Conservation (phyloP, 2,329 filamentous ascomycete genomes). For the Parastagonospora avenae region DNA sequence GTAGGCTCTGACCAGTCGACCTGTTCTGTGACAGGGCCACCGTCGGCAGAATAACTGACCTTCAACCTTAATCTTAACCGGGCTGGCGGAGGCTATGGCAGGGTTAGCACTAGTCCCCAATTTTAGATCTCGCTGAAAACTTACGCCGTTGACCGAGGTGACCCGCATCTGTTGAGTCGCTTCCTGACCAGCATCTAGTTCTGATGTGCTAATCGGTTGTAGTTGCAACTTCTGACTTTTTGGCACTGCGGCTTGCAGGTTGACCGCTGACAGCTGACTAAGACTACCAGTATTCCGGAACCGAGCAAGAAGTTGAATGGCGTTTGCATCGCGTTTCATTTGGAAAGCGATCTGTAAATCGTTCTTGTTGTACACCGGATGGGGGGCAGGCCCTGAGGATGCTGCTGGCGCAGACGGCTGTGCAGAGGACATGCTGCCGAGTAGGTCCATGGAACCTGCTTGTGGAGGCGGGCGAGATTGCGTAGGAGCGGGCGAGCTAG, state of each 20-base stretch:
- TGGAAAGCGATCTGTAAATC: conserved; percentile 80
- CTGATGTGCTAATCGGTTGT: conserved; percentile 82
- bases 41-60: conserved; percentile 76
- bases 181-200: conserved; percentile 77
- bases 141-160: conserved; percentile 83
- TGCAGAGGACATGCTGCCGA: conserved; percentile 55
- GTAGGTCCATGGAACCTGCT: conserved; percentile 47
- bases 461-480: conserved; percentile 48
- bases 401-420: conserved; percentile 49
- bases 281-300: conserved; percentile 79
- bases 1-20: conserved; percentile 92
- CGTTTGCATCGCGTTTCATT: conserved; percentile 79
- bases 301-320: conserved; percentile 79
- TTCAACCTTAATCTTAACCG: conserved; percentile 82
- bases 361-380: conserved; percentile 85
- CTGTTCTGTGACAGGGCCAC: conserved; percentile 80
- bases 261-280: conserved; percentile 71
- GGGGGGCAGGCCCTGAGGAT: conserved; percentile 53
- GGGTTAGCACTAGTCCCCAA: conserved; percentile 22
- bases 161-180: conserved; percentile 92
- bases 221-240: conserved; percentile 95
- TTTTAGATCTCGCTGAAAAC: conserved; percentile 48
- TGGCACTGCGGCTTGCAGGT: conserved; percentile 91
- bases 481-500: conserved; percentile 41
- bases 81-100: conserved; percentile 67